phyloP scores from a whole-genome alignment of 2,329 filamentous ascomycete genomes.

The Penicillium palitans region DNA sequence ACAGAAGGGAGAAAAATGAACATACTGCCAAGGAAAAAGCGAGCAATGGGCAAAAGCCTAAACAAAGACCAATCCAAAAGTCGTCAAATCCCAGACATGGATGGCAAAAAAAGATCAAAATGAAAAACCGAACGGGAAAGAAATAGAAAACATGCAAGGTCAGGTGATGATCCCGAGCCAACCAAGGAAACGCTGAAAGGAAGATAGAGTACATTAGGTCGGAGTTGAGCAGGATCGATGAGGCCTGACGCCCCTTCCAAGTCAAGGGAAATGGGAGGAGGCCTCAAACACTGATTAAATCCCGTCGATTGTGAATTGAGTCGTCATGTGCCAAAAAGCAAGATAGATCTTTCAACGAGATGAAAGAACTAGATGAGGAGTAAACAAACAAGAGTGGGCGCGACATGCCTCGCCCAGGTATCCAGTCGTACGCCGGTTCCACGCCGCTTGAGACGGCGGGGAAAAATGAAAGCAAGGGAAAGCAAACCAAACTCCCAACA shows the following conservation, averaged over 20 bases:
- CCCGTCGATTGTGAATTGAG: conserved; percentile 18
- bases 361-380: conserved; percentile 13
- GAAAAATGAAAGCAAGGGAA: conserved; percentile 11
- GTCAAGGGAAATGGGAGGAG: conserved; percentile 8
- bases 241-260: conserved; percentile 12
- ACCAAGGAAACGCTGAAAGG: conserved; percentile 29
- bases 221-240: conserved; percentile 23
- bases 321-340: conserved; percentile 23
- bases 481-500: conserved; percentile 17
- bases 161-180: conserved; percentile 22
- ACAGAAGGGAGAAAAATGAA: conserved; percentile 3
- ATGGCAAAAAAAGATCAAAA: conserved; percentile 16
- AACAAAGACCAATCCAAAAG: conserved; percentile 21
- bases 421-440: conserved; percentile 35
- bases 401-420: conserved; percentile 27
- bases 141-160: conserved; percentile 19
- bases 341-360: conserved; percentile 1
- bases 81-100: conserved; percentile 21
- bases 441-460: conserved; percentile 25
- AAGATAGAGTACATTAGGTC: conserved; percentile 34
- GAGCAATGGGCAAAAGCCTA: conserved; percentile 16
- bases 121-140: conserved; percentile 13
- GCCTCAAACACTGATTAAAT: conserved; percentile 19
- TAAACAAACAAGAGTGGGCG: conserved; percentile 20
- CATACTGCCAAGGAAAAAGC: conserved; percentile 14